These are phyloP conservation scores for Barnettozyma siamensis DNA, from an alignment of 805 yeast genomes.

Conservation along the genomic window DNA sequence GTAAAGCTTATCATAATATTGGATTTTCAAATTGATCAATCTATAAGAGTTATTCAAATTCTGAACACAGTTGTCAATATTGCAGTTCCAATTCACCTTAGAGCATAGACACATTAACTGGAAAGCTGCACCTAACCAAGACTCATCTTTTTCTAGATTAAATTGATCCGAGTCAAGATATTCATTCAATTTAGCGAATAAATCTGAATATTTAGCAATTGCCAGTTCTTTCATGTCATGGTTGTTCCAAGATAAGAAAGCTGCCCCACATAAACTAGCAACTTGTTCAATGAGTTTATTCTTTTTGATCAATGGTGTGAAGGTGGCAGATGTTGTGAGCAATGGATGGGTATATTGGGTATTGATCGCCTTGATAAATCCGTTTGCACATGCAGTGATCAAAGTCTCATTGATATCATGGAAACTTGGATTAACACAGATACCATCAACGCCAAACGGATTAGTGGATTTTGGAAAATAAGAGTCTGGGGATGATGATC, in stretches of 20 bases:
- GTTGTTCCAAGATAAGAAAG: conserved; percentile 31
- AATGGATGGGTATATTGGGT: conserved; percentile 38
- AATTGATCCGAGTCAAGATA: conserved; percentile 3
- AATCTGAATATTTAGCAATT: conserved; percentile 22
- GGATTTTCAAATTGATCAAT: conserved; percentile 27
- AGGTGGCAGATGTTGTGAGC: conserved; percentile 35
- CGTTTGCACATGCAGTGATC: conserved; percentile 30
- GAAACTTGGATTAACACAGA: conserved; percentile 1
- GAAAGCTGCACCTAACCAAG: conserved; percentile 37
- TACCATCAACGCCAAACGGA: neutral
- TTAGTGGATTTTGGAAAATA: neutral
- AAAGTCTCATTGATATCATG: conserved; percentile 9
- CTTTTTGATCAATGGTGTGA: conserved; percentile 30
- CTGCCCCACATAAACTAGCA: conserved; percentile 37
- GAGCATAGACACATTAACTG: conserved; percentile 35
- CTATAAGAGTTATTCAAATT: conserved; percentile 32
- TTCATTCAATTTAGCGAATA: conserved; percentile 13
- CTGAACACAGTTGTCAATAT: conserved; percentile 7
- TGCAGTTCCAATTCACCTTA: conserved; percentile 26
- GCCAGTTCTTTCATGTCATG: conserved; percentile 23
- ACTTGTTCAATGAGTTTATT: conserved; percentile 29
- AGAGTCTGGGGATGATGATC: conserved; percentile 1
- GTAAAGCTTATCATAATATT: neutral
- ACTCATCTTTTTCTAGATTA: conserved; percentile 18
- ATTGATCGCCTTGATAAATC: conserved; percentile 35